Conservation (phyloP, 192 early-diverging fungal genomes). For the Rhizophagus prolifer region DNA sequence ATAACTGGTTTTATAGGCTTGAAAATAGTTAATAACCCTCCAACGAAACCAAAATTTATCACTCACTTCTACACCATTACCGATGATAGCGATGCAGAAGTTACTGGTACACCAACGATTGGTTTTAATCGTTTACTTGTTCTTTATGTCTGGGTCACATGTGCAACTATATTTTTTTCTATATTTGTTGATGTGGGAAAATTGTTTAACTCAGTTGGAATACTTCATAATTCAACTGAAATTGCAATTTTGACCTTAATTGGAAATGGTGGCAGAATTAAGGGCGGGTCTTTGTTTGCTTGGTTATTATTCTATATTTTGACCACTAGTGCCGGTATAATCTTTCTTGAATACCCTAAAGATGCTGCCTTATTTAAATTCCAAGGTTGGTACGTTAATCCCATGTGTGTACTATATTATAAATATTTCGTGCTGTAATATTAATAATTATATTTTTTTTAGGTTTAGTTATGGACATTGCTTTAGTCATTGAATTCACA, state of each 20-base stretch:
- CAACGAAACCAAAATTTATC: neutral
- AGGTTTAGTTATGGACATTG: constrained; percentile 3
- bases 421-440: neutral
- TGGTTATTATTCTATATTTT: neutral
- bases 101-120: neutral
- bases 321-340: neutral
- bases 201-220: constrained; percentile 10
- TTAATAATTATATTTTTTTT: neutral
- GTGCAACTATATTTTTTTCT: neutral
- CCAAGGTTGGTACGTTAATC: neutral
- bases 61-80: neutral
- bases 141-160: neutral
- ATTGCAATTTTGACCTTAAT: constrained; percentile 14
- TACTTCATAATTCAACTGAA: constrained; percentile 28
- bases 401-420: neutral
- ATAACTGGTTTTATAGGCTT: neutral
- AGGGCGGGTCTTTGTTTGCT: neutral
- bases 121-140: constrained; percentile 1
- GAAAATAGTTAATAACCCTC: neutral
- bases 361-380: neutral
- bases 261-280: constrained; percentile 25
- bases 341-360: neutral
- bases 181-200: constrained; percentile 24
- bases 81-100: neutral
- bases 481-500: neutral